A percentile compares a stretch with the other conserved stretches of the same genome.
phyloP scores from a whole-genome alignment of 306 rosid genomes.

The Vigna nakashimae region DNA sequence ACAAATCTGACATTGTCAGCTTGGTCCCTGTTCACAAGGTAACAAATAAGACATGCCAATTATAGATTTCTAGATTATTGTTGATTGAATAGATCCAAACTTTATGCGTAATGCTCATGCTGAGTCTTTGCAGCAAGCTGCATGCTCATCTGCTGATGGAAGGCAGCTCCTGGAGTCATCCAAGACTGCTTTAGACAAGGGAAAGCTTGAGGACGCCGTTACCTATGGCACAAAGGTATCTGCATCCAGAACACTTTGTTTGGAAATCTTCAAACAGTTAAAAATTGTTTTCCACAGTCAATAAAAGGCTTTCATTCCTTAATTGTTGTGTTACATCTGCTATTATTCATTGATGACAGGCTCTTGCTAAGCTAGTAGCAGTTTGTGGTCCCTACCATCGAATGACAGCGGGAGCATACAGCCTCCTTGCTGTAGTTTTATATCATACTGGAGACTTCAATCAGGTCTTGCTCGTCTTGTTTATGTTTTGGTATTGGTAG shows the following conservation, averaged over 20 bases:
- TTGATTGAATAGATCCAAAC: constrained; percentile 33
- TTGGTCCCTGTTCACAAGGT: constrained; percentile 98
- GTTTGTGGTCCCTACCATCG: constrained; percentile 99
- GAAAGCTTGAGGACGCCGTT: constrained; percentile 99
- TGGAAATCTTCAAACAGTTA: constrained; percentile 28
- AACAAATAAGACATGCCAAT: constrained; percentile 37
- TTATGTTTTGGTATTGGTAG: constrained; percentile 47
- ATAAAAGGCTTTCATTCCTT: constrained; percentile 30
- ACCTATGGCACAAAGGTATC: constrained; percentile 90
- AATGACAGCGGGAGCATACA: constrained; percentile 98
- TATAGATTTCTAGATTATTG: constrained; percentile 29
- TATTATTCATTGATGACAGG: constrained; percentile 62
- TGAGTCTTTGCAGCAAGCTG: constrained; percentile 87
- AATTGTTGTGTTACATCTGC: constrained; percentile 32
- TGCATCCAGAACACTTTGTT: constrained; percentile 34
- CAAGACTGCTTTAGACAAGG: constrained; percentile 97
- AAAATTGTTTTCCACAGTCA: constrained; percentile 15
- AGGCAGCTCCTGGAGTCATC: constrained; percentile 97
- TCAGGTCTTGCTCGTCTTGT: constrained; percentile 65
- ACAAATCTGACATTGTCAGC: constrained; percentile 81
- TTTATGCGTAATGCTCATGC: constrained; percentile 40
- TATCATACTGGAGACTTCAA: constrained; percentile 99
- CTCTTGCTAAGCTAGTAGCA: constrained; percentile 94
- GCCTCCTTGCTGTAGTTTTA: constrained; percentile 97
- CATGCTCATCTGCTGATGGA: constrained; percentile 99